Conservation (phyloP, 2,329 filamentous ascomycete species). For the Talaromyces marneffei region DNA sequence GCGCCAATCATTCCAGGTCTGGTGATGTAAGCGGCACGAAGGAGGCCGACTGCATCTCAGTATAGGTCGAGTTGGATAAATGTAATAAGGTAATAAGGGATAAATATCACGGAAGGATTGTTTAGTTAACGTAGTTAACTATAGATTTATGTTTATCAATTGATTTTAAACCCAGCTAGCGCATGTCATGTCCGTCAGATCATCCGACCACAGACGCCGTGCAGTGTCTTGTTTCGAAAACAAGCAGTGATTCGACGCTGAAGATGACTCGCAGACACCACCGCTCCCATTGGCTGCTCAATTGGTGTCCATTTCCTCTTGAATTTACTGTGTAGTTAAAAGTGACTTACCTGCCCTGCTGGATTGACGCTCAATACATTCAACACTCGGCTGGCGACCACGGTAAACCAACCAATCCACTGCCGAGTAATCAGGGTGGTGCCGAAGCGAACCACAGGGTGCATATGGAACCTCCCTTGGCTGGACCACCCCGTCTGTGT, state of each 20-base stretch:
- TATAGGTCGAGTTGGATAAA: no score
- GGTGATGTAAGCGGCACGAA: not conserved
- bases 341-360: no score
- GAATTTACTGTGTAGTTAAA: no score
- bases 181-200: no score
- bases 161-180: not conserved
- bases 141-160: not conserved
- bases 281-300: not conserved
- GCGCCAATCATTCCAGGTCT: not conserved
- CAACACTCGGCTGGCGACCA: not conserved
- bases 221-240: not conserved
- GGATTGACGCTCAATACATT: not conserved
- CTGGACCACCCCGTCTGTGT: not conserved
- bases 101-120: no score
- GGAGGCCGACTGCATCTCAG: no score
- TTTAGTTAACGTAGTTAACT: no score
- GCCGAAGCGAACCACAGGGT: not conserved
- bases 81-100: no score
- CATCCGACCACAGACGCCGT: not conserved
- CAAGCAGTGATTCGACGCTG: not conserved
- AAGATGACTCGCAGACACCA: not conserved
- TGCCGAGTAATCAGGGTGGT: not conserved
- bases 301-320: no score
- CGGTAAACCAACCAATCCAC: not conserved
- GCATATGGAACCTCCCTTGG: not conserved